Evolutionary conservation across 1,139 yeast genomes (phyloP), one percentile per base, ranked within the genome.

Genomic region (Keqinozyma sinolaborantium): DNA sequence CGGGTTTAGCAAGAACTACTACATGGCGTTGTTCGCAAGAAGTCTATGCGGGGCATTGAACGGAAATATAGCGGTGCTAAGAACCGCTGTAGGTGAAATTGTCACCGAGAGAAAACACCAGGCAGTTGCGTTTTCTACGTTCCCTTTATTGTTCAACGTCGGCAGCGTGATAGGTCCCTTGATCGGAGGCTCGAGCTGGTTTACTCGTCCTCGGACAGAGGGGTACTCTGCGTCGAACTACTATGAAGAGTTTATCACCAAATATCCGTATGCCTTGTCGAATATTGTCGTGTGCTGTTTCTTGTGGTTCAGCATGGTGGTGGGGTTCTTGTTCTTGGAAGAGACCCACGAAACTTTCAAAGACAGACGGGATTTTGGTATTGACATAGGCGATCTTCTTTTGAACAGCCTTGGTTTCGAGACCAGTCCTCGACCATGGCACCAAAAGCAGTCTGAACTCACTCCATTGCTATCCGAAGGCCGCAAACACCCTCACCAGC

Each of bases 61-160:
- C 47, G 83, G 83, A 3, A 79, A 77, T 42, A 70, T 77, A 4
- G 77, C 80, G 0, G 81, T 78, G 3, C 50, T 77, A 30, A 57
- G 84, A 43, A 79, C 84, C 0, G 55, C 69, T 29, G 61, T 79
- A 27, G 84, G 83, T 1, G 85, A 79, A 50, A 60, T 77, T 7
- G 80, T 80, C 4, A 60, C 53, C 2, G 72, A 77, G 35, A 64
- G 71, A 32, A 59, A 62, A 31, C 82, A 78, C 45, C 83, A 78
- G 47, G 78, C 81, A 3, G 40, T 77, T 13, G 83, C 83, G 3
- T 77, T 78, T 48, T 64, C 78, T 25, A 70, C 73, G 5, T 60
- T 78, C 58, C 82, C 84, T 0, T 52, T 78, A 30, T 56, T 78
- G 18, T 79, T 72, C 67, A 77, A 76, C 47, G 45, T 76, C 16